A percentile compares a stretch with the other conserved stretches of the same genome.
phyloP scores from a whole-genome alignment of 768 basidiomycete species.

The Kwoniella sp. region DNA sequence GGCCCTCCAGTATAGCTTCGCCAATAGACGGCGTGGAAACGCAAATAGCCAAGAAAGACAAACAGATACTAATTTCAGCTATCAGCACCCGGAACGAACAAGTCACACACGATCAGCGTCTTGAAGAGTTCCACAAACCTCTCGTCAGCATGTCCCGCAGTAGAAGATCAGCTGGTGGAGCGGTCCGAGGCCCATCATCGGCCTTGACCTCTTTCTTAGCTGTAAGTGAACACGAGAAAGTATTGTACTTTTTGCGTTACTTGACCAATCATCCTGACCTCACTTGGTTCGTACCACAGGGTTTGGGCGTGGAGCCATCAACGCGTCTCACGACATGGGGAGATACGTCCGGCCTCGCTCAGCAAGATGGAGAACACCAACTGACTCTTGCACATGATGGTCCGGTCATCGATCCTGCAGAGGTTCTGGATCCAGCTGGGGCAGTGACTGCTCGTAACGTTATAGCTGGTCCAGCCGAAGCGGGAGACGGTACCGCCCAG shows the following conservation, averaged over 20 bases:
- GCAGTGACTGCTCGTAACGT: slow-evolving; percentile 46
- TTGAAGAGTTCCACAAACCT: background rate
- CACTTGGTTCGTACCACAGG: slow-evolving; percentile 26
- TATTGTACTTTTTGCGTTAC: too few species aligned
- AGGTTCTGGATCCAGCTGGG: slow-evolving; percentile 41
- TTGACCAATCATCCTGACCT: too few species aligned
- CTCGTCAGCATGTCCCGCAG: slow-evolving; percentile 32
- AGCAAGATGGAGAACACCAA: slow-evolving; percentile 15
- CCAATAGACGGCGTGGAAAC: too few species aligned
- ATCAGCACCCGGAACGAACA: too few species aligned
- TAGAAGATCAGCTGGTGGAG: slow-evolving; percentile 28
- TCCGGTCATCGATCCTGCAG: slow-evolving; percentile 15
- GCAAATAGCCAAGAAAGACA: too few species aligned
- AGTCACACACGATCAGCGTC: too few species aligned
- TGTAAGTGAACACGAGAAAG: slow-evolving; percentile 46
- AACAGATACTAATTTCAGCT: too few species aligned
- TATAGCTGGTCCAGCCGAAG: slow-evolving; percentile 41
- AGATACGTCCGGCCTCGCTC: slow-evolving; percentile 29
- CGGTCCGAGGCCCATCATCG: slow-evolving; percentile 52
- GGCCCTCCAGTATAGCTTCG: too few species aligned
- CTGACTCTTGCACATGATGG: slow-evolving; percentile 33
- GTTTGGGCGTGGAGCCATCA: slow-evolving; percentile 49
- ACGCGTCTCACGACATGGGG: slow-evolving; percentile 43
- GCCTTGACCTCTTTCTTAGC: slow-evolving; percentile 55
- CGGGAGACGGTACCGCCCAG: slow-evolving; percentile 39